These are phyloP conservation scores for Xylaria arbuscula DNA, from an alignment of 2,329 filamentous ascomycete species.

Conservation along the genomic window DNA sequence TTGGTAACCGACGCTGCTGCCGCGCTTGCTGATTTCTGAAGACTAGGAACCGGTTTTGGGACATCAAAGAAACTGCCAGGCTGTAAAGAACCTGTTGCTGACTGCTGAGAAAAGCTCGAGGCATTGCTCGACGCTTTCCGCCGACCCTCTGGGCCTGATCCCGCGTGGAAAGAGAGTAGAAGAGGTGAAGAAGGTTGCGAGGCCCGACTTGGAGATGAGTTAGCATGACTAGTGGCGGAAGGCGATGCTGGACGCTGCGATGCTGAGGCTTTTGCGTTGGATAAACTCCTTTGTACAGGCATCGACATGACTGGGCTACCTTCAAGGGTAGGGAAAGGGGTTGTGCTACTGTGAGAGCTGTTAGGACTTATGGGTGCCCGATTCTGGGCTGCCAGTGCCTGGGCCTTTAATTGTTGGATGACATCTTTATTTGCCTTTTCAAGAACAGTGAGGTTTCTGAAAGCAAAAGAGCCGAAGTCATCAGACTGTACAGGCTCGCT, in stretches of 20 bases:
- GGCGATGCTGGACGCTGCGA: slow-evolving; percentile 86
- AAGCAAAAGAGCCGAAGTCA: slow-evolving; percentile 95
- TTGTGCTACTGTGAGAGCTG: slow-evolving; percentile 57
- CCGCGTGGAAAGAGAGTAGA: slow-evolving; percentile 95
- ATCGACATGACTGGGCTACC: slow-evolving; percentile 85
- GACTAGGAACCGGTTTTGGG: slow-evolving; percentile 68
- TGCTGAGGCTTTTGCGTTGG: slow-evolving; percentile 75
- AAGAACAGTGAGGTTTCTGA: slow-evolving; percentile 95
- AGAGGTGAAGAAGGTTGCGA: slow-evolving; percentile 86
- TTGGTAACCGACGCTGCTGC: slow-evolving; percentile 68
- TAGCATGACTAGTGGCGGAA: slow-evolving; percentile 80
- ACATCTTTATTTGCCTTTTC: slow-evolving; percentile 99
- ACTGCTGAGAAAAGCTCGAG: slow-evolving; percentile 84
- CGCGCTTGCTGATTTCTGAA: slow-evolving; percentile 70
- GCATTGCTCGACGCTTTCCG: slow-evolving; percentile 93
- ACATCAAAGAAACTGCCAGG: slow-evolving; percentile 78
- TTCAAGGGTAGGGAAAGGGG: slow-evolving; percentile 78
- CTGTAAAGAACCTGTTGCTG: slow-evolving; percentile 72
- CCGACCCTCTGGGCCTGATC: slow-evolving; percentile 78
- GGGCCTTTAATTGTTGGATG: slow-evolving; percentile 92
- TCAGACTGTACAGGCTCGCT: slow-evolving; percentile 91
- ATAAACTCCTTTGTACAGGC: slow-evolving; percentile 83
- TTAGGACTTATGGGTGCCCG: slow-evolving; percentile 62
- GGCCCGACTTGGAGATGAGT: slow-evolving; percentile 85
- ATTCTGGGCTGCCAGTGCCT: slow-evolving; percentile 78